Evolutionary conservation across 176 grass and related monocot species (phyloP).

Genomic region (Otatea glauca): DNA sequence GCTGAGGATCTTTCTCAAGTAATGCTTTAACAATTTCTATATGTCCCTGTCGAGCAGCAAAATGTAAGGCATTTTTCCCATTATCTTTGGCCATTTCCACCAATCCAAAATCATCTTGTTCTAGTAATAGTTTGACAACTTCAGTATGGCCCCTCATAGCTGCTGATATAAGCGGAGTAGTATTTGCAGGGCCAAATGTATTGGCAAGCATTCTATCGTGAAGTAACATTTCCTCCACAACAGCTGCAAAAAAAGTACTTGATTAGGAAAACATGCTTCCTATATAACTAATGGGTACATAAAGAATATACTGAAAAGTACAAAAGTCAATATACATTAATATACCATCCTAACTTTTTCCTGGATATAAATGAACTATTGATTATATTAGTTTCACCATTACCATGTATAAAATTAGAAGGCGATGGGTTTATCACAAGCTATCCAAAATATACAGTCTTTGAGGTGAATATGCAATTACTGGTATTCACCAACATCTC

Average conservation of each 20-base stretch:
- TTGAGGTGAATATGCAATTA: constrained; percentile 40
- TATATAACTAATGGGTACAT: not conserved
- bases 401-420: constrained; percentile 28
- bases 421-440: not conserved
- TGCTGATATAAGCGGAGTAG: constrained; percentile 80
- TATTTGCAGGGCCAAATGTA: constrained; percentile 84
- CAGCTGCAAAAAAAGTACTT: constrained; percentile 47
- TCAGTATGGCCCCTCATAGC: constrained; percentile 80
- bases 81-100: constrained; percentile 81
- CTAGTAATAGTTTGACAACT: constrained; percentile 69
- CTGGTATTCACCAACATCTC: constrained; percentile 11
- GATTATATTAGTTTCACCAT: constrained; percentile 5
- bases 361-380: not conserved
- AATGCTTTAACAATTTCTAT: constrained; percentile 68
- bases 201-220: constrained; percentile 62
- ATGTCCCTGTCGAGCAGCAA: constrained; percentile 88
- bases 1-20: constrained; percentile 88
- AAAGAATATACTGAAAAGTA: constrained; percentile 27
- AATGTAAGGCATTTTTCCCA: constrained; percentile 92
- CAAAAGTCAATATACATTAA: not conserved
- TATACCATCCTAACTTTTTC: not conserved
- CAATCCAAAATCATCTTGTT: constrained; percentile 73
- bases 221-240: constrained; percentile 75
- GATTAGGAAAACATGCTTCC: constrained; percentile 31
- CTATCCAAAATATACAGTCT: constrained; percentile 4